Conservation (phyloP, 345 rosid genomes). For the Citropsis articulata region DNA sequence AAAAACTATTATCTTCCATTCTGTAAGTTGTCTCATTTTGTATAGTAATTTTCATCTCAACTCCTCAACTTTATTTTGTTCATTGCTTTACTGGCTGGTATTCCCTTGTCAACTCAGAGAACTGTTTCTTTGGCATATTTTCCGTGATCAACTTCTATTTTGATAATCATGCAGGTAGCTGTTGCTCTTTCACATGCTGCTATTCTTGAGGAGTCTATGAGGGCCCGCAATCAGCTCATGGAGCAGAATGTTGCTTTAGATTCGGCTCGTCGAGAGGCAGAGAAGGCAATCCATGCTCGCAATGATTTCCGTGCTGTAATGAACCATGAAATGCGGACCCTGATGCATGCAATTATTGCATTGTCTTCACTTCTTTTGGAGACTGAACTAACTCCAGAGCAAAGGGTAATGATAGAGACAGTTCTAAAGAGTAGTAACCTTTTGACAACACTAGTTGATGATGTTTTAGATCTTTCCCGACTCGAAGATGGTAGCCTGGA, state of each 20-base stretch:
- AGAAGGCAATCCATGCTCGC: slow-evolving; percentile 84
- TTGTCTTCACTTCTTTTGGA: slow-evolving; percentile 85
- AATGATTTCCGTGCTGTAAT: slow-evolving; percentile 94
- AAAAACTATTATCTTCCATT: not conserved
- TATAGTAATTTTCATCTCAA: not conserved
- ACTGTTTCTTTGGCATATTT: not conserved
- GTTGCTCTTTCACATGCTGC: slow-evolving; percentile 99
- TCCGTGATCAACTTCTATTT: slow-evolving; percentile 7
- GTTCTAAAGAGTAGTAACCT: slow-evolving; percentile 90
- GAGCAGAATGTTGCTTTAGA: slow-evolving; percentile 79
- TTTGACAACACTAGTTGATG: slow-evolving; percentile 77
- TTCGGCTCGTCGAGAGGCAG: slow-evolving; percentile 84
- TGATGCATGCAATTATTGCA: slow-evolving; percentile 86
- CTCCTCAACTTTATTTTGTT: not conserved
- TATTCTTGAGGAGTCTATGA: slow-evolving; percentile 87
- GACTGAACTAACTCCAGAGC: slow-evolving; percentile 74
- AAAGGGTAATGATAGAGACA: slow-evolving; percentile 85
- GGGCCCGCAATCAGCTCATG: slow-evolving; percentile 81
- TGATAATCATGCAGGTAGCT: slow-evolving; percentile 59
- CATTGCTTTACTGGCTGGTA: not conserved
- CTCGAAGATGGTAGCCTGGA: slow-evolving; percentile 92
- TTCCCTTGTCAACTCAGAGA: not conserved
- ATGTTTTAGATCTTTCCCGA: slow-evolving; percentile 86
- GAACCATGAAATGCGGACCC: slow-evolving; percentile 99
- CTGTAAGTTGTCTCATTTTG: not conserved